These are phyloP conservation scores for Theileria annulata DNA, from an alignment of 169 alveolate species.

Conservation along the genomic window DNA sequence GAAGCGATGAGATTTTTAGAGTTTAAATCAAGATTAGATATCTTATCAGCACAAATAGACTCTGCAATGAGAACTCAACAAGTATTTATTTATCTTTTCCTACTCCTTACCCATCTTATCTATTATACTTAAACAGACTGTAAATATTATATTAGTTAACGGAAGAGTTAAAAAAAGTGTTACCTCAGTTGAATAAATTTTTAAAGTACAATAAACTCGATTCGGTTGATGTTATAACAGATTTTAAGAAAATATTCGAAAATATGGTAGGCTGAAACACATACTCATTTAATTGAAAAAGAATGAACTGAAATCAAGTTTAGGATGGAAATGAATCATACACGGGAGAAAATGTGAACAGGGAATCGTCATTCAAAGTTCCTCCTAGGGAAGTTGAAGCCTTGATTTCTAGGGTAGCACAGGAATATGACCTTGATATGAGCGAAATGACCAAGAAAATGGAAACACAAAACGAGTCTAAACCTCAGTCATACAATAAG, in stretches of 20 bases:
- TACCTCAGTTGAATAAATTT: slow-evolving; percentile 44
- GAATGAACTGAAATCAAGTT: slow-evolving; percentile 1
- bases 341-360: slow-evolving; percentile 21
- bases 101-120: slow-evolving; percentile 17
- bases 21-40: slow-evolving; percentile 53
- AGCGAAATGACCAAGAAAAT: slow-evolving; percentile 26
- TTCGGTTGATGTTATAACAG: slow-evolving; percentile 29
- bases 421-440: slow-evolving; percentile 59
- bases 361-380: slow-evolving; percentile 27
- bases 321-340: slow-evolving; percentile 55
- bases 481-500: too few relatives aligned
- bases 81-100: slow-evolving; percentile 17
- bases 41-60: slow-evolving; percentile 39
- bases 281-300: slow-evolving; percentile 4
- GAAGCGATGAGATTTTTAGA: slow-evolving; percentile 60
- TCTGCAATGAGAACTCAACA: slow-evolving; percentile 36
- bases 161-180: slow-evolving; percentile 27
- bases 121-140: not conserved
- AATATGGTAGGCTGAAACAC: slow-evolving; percentile 37
- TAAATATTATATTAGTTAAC: slow-evolving; percentile 27
- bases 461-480: not conserved
- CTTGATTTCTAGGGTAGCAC: slow-evolving; percentile 55
- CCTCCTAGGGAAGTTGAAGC: slow-evolving; percentile 56
- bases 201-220: slow-evolving; percentile 24
- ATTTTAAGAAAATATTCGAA: slow-evolving; percentile 57